phyloP scores from a whole-genome alignment of 768 basidiomycete species.

The Pleurotus djamor region DNA sequence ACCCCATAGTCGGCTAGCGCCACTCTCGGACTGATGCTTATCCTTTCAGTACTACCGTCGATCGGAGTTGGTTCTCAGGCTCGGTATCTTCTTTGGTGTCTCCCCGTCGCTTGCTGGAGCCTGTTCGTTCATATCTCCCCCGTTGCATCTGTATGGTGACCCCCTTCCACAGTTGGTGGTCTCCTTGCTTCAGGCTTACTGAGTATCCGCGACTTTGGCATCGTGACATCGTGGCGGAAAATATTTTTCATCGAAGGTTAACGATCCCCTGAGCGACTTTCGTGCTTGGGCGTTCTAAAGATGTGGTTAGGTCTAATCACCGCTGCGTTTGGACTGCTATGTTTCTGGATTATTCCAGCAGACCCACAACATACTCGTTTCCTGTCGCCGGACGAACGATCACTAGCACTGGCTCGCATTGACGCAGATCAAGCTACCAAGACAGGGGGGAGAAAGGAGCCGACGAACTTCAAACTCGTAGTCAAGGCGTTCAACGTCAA shows the following conservation, averaged over 20 bases:
- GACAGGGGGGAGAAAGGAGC: slow-evolving; percentile 24
- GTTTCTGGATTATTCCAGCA: slow-evolving; percentile 31
- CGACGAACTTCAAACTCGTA: slow-evolving; percentile 24
- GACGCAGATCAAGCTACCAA: slow-evolving; percentile 28
- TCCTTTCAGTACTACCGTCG: slow-evolving; percentile 30
- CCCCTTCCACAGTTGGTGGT: slow-evolving; percentile 26
- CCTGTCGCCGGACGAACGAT: slow-evolving; percentile 28
- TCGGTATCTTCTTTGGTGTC: slow-evolving; percentile 33
- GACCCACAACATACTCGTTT: slow-evolving; percentile 31
- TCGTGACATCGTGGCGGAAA: slow-evolving; percentile 32
- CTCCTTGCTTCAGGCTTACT: slow-evolving; percentile 34
- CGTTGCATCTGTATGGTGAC: neutral
- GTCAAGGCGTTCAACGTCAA: slow-evolving; percentile 25
- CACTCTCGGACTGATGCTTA: neutral
- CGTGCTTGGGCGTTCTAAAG: neutral
- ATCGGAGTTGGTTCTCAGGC: slow-evolving; percentile 30
- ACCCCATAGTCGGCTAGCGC: neutral
- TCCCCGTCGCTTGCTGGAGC: slow-evolving; percentile 31
- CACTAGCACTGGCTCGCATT: slow-evolving; percentile 30
- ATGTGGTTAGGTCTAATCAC: slow-evolving; percentile 29
- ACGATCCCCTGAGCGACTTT: neutral
- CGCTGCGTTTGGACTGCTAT: slow-evolving; percentile 29
- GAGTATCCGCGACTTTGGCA: slow-evolving; percentile 23
- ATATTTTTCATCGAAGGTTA: slow-evolving; percentile 42
- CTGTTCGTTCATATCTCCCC: slow-evolving; percentile 19